A percentile compares a stretch with the other conserved stretches of the same genome.
Evolutionary conservation across 805 yeast genomes (phyloP).

Genomic region (Nakazawaea wyomingensis): DNA sequence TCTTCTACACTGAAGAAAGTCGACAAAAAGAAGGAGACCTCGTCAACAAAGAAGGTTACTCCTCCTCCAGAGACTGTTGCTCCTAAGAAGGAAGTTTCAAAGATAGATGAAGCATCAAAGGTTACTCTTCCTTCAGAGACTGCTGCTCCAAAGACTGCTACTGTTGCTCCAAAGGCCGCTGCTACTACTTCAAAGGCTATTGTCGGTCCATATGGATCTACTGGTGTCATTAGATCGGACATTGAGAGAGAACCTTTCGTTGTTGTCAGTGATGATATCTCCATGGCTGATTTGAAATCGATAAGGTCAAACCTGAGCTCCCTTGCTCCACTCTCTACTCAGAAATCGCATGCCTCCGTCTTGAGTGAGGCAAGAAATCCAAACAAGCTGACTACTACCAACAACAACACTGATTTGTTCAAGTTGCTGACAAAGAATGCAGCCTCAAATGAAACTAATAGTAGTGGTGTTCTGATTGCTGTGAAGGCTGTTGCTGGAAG

Average conservation of each 20-base stretch:
- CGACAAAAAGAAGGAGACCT: not conserved
- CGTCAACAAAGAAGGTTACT: slow-evolving; percentile 5
- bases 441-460: slow-evolving; percentile 2
- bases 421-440: slow-evolving; percentile 14
- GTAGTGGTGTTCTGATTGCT: slow-evolving; percentile 7
- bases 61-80: no score
- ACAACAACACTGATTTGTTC: not conserved
- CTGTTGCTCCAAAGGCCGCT: slow-evolving; percentile 1
- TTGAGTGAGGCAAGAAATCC: not conserved
- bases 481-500: slow-evolving; percentile 11
- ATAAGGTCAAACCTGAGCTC: not conserved
- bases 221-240: not conserved
- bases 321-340: not conserved
- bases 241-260: slow-evolving; percentile 13
- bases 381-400: not conserved
- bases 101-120: not conserved
- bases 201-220: not conserved
- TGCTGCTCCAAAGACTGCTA: slow-evolving; percentile 8
- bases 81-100: not conserved
- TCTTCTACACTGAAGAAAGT: not conserved
- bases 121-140: not conserved
- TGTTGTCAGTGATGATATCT: slow-evolving; percentile 12
- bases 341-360: not conserved
- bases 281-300: not conserved
- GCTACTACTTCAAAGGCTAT: slow-evolving; percentile 10